A percentile compares a stretch with the other conserved stretches of the same genome.
Conservation (phyloP, 176 grass and related monocot genomes). For the Carex cristatella region DNA sequence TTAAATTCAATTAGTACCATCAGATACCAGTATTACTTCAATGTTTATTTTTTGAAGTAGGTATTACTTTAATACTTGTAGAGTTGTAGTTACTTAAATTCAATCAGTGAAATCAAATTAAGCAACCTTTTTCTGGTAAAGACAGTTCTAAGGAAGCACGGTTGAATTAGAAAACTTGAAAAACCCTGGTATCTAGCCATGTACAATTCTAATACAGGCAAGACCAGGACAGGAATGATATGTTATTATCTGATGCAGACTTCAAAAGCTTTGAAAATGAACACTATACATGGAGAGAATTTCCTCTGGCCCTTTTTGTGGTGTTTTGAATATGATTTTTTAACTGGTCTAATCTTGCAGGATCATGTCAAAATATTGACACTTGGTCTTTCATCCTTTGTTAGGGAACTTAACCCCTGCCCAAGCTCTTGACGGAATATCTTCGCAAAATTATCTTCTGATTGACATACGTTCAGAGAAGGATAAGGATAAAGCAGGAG, state of each 20-base stretch:
- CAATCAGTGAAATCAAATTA: background rate
- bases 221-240: background rate
- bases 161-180: background rate
- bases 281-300: background rate
- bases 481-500: conserved; percentile 79
- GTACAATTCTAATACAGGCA: background rate
- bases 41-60: too few relatives aligned
- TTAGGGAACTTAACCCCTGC: conserved; percentile 66
- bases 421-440: conserved; percentile 55
- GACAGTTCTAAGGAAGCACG: background rate
- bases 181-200: background rate
- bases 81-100: background rate
- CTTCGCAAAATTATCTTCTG: conserved; percentile 47
- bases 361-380: background rate
- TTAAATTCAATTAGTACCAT: background rate
- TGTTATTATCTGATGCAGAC: background rate
- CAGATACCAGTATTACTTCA: background rate
- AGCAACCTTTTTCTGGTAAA: background rate
- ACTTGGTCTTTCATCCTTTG: conserved; percentile 8
- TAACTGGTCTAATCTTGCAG: background rate
- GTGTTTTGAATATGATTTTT: background rate
- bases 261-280: background rate
- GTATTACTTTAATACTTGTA: background rate
- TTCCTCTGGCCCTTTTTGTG: background rate
- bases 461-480: conserved; percentile 83